Evolutionary conservation across 2,329 filamentous ascomycete genomes (phyloP), one percentile per base, ranked within the genome.

Genomic region (Curvularia sp.): DNA sequence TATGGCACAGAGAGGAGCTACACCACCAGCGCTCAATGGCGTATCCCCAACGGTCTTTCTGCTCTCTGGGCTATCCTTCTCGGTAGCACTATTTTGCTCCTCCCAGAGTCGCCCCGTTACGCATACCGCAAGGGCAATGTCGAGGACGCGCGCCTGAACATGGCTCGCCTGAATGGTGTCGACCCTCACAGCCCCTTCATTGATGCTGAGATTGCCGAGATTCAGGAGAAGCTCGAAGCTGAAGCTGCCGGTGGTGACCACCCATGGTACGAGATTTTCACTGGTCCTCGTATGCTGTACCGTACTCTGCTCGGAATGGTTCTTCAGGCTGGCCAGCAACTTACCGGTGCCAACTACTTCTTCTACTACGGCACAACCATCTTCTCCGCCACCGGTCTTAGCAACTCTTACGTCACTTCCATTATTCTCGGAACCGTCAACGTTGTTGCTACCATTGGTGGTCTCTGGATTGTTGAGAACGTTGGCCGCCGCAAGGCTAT

Each of bases 251-350:
- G 73, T 28, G 71, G 73, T 21, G 71, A 72, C 1, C 74, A 75
- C 63, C 69, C 70, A 23, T 75, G 73, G 74, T 69, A 91, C 61
- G 87, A 90, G 68, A 85, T 86, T 67, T 81, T 92, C 65, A 83
- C 84, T 58, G 80, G 83, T 62, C 88, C 87, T 68, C 88, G 87
- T 63, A 92, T 90, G 82, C 65, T 86, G 8, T 87, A 90, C 75
- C 84, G 88, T 30, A 88, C 86, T 1, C 53, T 86, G 0, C 80
- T 90, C 0, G 88, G 88, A 34, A 84, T 90, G 53, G 73, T 80
- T 5, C 81, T 91, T 2, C 86, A 89, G 74, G 83, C 86, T 39
- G 84, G 87, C 12, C 87, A 90, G 74, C 88, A 90, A 73, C 79
- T 90, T 6, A 90, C 87, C 1, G 88, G 88, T 48, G 86, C 85